phyloP scores from a whole-genome alignment of 345 rosid species.

The Eutrema heterophyllum region DNA sequence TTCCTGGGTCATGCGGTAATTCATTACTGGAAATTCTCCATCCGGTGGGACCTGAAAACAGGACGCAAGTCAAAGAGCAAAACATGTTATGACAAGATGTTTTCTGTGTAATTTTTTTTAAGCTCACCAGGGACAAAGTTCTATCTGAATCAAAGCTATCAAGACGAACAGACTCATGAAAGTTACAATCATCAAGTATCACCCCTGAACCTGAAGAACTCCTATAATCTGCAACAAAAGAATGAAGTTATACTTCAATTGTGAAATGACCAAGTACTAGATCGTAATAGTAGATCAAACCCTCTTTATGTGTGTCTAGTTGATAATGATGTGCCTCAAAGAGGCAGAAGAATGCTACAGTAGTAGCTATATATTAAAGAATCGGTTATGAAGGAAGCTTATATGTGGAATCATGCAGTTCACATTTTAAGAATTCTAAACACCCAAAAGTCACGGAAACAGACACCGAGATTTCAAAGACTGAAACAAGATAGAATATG shows the following conservation, averaged over 20 bases:
- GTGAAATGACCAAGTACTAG: neutral
- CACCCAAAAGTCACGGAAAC: neutral
- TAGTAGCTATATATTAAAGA: neutral
- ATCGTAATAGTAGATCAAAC: neutral
- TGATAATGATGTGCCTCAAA: constrained; percentile 7
- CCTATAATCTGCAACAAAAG: constrained; percentile 65
- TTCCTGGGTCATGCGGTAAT: constrained; percentile 98
- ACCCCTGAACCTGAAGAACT: constrained; percentile 86
- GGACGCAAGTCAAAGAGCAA: constrained; percentile 19
- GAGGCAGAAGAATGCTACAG: neutral
- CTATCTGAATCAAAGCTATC: constrained; percentile 86
- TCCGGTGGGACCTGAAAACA: constrained; percentile 86
- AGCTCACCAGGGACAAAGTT: constrained; percentile 85
- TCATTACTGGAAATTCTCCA: constrained; percentile 99
- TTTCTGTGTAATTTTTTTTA: neutral
- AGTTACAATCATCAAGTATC: constrained; percentile 95
- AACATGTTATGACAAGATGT: neutral
- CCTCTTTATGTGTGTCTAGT: neutral
- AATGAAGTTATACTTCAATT: neutral
- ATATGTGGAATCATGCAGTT: neutral
- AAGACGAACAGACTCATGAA: constrained; percentile 96
- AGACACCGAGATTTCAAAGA: neutral
- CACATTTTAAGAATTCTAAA: neutral
- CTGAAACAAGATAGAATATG: neutral
- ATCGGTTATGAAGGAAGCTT: neutral